phyloP scores from a whole-genome alignment of 805 yeast genomes.

The Kazachstania martiniae region DNA sequence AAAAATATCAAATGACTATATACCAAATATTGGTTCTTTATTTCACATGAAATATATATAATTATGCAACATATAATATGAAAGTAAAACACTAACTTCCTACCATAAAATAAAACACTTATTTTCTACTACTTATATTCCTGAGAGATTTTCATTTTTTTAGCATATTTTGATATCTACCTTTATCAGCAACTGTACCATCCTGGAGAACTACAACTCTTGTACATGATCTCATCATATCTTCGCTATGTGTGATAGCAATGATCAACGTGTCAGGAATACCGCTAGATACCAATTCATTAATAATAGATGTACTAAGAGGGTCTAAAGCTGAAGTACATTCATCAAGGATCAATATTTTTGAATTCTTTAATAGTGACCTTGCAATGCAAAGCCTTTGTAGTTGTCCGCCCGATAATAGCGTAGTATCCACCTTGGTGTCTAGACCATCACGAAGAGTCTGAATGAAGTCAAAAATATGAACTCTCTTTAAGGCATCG shows the following conservation, averaged over 20 bases:
- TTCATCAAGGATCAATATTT: slow-evolving; percentile 66
- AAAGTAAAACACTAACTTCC: not conserved
- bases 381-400: slow-evolving; percentile 81
- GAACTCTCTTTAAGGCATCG: slow-evolving; percentile 34
- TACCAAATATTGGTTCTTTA: not conserved
- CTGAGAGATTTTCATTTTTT: too few species aligned
- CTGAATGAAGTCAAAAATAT: slow-evolving; percentile 43
- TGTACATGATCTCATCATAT: slow-evolving; percentile 51
- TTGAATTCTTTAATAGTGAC: slow-evolving; percentile 60
- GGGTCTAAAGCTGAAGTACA: slow-evolving; percentile 82
- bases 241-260: slow-evolving; percentile 64
- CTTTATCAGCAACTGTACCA: slow-evolving; percentile 41
- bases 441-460: slow-evolving; percentile 48
- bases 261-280: slow-evolving; percentile 38
- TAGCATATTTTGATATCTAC: slow-evolving; percentile 28
- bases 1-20: not conserved
- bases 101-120: too few species aligned
- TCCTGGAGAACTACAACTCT: slow-evolving; percentile 36
- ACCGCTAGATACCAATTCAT: slow-evolving; percentile 34
- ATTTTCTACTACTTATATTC: too few species aligned
- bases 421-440: slow-evolving; percentile 41
- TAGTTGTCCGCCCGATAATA: slow-evolving; percentile 83
- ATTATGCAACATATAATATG: not conserved
- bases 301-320: slow-evolving; percentile 41
- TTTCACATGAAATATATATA: not conserved